Evolutionary conservation across 441 rosid species (phyloP), one percentile per base, ranked within the genome.

Genomic region (Pelargonium myrrhifolium): DNA sequence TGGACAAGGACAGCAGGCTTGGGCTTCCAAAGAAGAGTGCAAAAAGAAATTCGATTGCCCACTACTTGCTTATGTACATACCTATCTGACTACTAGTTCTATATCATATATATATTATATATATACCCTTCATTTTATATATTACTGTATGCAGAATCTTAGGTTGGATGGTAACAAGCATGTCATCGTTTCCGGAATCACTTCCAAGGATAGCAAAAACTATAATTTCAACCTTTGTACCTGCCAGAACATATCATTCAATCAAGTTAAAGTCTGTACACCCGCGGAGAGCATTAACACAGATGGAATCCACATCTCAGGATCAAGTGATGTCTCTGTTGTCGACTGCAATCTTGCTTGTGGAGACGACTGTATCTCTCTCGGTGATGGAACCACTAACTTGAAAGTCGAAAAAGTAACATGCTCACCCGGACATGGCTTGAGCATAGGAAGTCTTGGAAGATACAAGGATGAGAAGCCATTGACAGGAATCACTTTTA

Each of bases 351-450:
- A 15, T 18, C 61, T 69, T n/a, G 40, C 9, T 26, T 60, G 66
- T 4, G 66, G 72, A n/a, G 72, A 69, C 31, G 72, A 69, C 18
- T 62, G 72, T 15, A 22, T 69, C 56, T 69, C 66, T n/a, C n/a
- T 62, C 0, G 66, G 66, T 0, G 66, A 61, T 11, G 66, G 72
- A 12, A 69, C 56, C 66, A 10, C 14, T 21, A 31, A 69, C 28
- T 0, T 69, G 1, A 17, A n/a, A 12, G 28, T 69, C 28, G 15
- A 20, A 1, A 8, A 55, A 7, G 72, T 69, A 2, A 43, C 10
- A 9, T 69, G 72, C 0, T 66, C 66, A 26, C 72, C 72, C 10
- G 66, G 72, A 35, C 66, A 69, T 8, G 72, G 72, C 28, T 60
- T 69, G 31, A 69, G 66, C 10, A 24, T 69, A 1, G 66, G 66